phyloP scores from a whole-genome alignment of 139 green algal species.

The Chlamydomonas sphaeroides region DNA sequence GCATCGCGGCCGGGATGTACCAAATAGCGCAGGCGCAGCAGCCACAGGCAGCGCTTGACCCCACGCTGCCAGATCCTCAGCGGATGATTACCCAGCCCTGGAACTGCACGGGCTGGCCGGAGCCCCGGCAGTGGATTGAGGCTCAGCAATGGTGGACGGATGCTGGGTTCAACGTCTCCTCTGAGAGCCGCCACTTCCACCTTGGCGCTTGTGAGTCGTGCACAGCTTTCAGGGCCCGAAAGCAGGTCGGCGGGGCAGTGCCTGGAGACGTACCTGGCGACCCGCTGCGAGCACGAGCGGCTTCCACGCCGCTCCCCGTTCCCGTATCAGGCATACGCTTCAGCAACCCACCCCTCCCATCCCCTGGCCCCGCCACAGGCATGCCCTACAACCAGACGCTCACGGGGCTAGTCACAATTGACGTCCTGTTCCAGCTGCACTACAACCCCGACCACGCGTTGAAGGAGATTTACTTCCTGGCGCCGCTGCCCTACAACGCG shows the following conservation, averaged over 20 bases:
- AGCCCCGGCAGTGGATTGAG: slow-evolving; percentile 31
- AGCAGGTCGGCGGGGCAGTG: too few relatives aligned
- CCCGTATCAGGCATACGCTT: too few relatives aligned
- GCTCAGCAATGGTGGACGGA: slow-evolving; percentile 33
- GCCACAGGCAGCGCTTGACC: too few relatives aligned
- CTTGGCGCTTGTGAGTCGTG: slow-evolving; percentile 9
- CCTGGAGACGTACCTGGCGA: too few relatives aligned
- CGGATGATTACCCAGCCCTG: slow-evolving; percentile 13
- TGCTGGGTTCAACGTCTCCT: background rate
- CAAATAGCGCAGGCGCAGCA: too few relatives aligned
- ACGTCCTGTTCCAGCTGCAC: slow-evolving; percentile 24
- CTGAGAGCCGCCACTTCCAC: slow-evolving; percentile 17
- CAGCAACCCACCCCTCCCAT: background rate
- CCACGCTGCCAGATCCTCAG: background rate
- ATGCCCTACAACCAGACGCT: slow-evolving; percentile 37
- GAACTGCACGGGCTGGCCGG: slow-evolving; percentile 30
- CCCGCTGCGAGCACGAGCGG: too few relatives aligned
- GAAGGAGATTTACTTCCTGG: slow-evolving; percentile 31
- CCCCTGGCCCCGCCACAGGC: background rate
- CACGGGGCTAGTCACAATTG: background rate
- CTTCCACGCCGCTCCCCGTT: too few relatives aligned
- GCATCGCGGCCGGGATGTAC: too few relatives aligned
- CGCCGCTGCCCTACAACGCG: slow-evolving; percentile 29
- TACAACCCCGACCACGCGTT: background rate
- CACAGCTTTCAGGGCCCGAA: too few relatives aligned